These are phyloP conservation scores for Russula vinacea DNA, from an alignment of 768 basidiomycete species.

Conservation along the genomic window DNA sequence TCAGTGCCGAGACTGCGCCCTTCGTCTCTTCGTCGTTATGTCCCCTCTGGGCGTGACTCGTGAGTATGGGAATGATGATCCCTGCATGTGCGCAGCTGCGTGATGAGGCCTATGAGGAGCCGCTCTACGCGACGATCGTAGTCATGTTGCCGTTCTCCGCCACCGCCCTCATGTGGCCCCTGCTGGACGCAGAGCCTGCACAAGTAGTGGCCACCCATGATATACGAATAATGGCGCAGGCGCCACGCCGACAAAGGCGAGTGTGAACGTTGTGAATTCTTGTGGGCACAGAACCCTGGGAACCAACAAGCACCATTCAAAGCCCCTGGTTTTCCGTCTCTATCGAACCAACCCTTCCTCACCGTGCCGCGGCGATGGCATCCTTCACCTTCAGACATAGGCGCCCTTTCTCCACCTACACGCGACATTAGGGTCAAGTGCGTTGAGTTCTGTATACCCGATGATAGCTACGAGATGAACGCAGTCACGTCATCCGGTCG, in stretches of 20 bases:
- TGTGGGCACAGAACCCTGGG: too few species aligned
- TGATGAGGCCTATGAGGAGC: slow-evolving; percentile 57
- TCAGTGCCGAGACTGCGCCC: slow-evolving; percentile 49
- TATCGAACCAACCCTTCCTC: too few species aligned
- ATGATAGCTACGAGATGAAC: too few species aligned
- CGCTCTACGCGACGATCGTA: slow-evolving; percentile 78
- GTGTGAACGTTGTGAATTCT: too few species aligned
- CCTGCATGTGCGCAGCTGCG: slow-evolving; percentile 40
- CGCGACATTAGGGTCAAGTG: too few species aligned
- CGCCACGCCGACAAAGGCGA: slow-evolving; percentile 95
- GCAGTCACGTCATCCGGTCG: too few species aligned
- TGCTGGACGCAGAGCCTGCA: slow-evolving; percentile 47
- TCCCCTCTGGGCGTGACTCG: slow-evolving; percentile 10
- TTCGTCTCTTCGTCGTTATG: slow-evolving; percentile 28
- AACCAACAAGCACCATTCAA: too few species aligned
- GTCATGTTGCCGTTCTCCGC: slow-evolving; percentile 58
- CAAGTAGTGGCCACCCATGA: slow-evolving; percentile 54
- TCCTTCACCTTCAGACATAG: too few species aligned
- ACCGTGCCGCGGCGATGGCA: too few species aligned
- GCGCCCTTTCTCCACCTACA: too few species aligned
- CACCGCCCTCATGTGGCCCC: slow-evolving; percentile 50
- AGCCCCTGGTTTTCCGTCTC: too few species aligned
- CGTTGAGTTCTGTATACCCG: too few species aligned
- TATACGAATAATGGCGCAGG: slow-evolving; percentile 78
- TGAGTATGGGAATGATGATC: slow-evolving; percentile 17